Evolutionary conservation across 108 stramenopile species (phyloP).

Genomic region (Chaetoceros tenuissimus): DNA sequence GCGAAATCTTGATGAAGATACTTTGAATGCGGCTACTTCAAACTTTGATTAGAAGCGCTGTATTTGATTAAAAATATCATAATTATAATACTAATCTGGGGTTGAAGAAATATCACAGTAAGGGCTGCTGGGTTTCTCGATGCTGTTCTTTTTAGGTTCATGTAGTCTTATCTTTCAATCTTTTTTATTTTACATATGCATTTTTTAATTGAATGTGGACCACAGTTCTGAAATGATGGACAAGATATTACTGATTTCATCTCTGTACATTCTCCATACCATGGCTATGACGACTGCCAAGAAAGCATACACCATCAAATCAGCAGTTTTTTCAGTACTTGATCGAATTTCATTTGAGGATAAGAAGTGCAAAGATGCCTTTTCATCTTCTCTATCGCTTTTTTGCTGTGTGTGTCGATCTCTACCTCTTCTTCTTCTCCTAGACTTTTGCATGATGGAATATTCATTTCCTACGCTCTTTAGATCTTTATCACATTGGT

Average conservation of each 20-base stretch:
- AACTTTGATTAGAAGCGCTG: no score
- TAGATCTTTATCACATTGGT: neutral
- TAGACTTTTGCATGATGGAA: neutral
- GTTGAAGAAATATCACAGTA: no score
- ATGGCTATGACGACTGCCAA: neutral
- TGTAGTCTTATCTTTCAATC: no score
- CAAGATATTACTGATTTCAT: neutral
- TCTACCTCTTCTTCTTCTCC: neutral
- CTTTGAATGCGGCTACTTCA: neutral
- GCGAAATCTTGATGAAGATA: constrained; percentile 24
- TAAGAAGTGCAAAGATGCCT: neutral
- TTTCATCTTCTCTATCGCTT: neutral
- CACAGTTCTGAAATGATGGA: no score
- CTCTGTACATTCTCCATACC: neutral
- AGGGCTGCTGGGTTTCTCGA: no score
- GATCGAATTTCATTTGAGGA: neutral
- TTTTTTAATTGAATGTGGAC: no score
- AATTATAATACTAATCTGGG: no score
- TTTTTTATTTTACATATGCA: no score
- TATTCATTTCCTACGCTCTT: neutral
- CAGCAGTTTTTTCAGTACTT: neutral
- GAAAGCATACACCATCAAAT: neutral
- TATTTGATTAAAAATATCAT: no score
- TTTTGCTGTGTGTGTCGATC: no score
- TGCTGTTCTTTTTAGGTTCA: no score